phyloP scores from a whole-genome alignment of 2,329 filamentous ascomycete genomes.

The Cryphonectria naterciae region DNA sequence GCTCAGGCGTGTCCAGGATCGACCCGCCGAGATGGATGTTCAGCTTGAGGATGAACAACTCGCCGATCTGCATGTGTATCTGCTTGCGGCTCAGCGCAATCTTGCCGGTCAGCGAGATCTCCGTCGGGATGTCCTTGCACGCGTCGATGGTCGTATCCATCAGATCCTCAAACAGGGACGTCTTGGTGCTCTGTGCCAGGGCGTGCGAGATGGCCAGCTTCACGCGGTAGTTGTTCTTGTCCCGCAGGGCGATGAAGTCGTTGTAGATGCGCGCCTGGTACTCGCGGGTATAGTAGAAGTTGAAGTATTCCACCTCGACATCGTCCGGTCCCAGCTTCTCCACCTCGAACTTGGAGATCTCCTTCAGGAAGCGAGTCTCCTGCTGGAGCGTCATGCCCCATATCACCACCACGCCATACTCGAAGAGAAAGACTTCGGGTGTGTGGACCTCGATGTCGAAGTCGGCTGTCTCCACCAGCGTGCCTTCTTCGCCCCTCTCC shows the following conservation, averaged over 20 bases:
- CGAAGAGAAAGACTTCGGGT: slow-evolving; percentile 93
- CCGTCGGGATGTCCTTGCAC: slow-evolving; percentile 89
- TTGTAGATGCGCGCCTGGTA: slow-evolving; percentile 99
- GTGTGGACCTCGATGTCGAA: slow-evolving; percentile 89
- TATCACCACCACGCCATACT: slow-evolving; percentile 96
- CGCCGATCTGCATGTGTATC: slow-evolving; percentile 99
- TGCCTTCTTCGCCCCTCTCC: slow-evolving; percentile 37
- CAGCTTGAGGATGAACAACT: slow-evolving; percentile 96
- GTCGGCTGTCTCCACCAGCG: slow-evolving; percentile 57
- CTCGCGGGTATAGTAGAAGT: slow-evolving; percentile 98
- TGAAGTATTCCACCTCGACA: slow-evolving; percentile 95
- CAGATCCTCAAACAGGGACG: slow-evolving; percentile 92
- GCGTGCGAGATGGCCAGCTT: slow-evolving; percentile 97
- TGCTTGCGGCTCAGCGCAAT: slow-evolving; percentile 85
- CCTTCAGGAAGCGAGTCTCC: slow-evolving; percentile 88
- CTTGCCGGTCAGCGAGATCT: slow-evolving; percentile 90
- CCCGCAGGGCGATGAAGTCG: slow-evolving; percentile 93
- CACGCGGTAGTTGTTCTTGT: slow-evolving; percentile 97
- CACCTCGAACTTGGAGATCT: slow-evolving; percentile 90
- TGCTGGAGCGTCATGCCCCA: slow-evolving; percentile 96
- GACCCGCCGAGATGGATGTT: slow-evolving; percentile 98
- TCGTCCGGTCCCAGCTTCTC: slow-evolving; percentile 89
- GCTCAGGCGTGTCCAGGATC: slow-evolving; percentile 92
- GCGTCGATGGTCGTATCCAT: slow-evolving; percentile 92
- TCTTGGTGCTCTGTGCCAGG: slow-evolving; percentile 95